phyloP scores from a whole-genome alignment of 1,284 basidiomycete genomes.

The Earliella scabrosa region DNA sequence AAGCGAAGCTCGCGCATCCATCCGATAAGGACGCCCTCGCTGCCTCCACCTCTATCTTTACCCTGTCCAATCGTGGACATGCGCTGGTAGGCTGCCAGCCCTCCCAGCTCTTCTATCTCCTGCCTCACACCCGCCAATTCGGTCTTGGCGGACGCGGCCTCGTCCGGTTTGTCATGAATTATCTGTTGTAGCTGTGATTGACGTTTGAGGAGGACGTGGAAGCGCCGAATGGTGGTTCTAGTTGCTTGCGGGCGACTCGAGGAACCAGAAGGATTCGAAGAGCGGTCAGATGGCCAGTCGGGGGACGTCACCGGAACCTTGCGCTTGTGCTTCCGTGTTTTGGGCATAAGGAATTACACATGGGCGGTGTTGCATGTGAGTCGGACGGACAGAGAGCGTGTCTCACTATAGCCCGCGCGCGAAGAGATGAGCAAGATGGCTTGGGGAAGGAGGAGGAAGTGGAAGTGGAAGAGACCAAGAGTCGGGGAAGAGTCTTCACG shows the following conservation, averaged over 20 bases:
- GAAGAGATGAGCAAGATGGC: too few species aligned
- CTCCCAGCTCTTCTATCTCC: slow-evolving; percentile 72
- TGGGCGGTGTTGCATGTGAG: slow-evolving; percentile 1
- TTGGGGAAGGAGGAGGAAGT: too few species aligned
- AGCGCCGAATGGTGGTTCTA: slow-evolving; percentile 67
- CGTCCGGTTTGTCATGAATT: slow-evolving; percentile 6
- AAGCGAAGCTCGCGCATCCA: slow-evolving; percentile 70
- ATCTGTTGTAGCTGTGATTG: slow-evolving; percentile 50
- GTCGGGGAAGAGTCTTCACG: too few species aligned
- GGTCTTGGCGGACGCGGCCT: slow-evolving; percentile 25
- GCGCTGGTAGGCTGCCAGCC: slow-evolving; percentile 77
- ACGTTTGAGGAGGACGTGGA: slow-evolving; percentile 70
- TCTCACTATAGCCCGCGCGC: too few species aligned
- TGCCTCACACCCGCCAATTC: slow-evolving; percentile 55
- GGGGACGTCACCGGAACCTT: slow-evolving; percentile 33
- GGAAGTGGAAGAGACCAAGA: too few species aligned
- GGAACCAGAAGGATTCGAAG: slow-evolving; percentile 26
- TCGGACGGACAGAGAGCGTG: too few species aligned
- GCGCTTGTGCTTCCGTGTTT: slow-evolving; percentile 31
- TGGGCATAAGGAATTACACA: slow-evolving; percentile 25
- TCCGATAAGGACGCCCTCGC: slow-evolving; percentile 73
- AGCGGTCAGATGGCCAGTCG: slow-evolving; percentile 6
- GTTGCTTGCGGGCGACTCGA: slow-evolving; percentile 56
- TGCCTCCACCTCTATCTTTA: slow-evolving; percentile 82
- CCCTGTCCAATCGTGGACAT: slow-evolving; percentile 84